Base-by-base conservation (phyloP, 305 asterid species). In the Stenogyne calaminthoides region DNA sequence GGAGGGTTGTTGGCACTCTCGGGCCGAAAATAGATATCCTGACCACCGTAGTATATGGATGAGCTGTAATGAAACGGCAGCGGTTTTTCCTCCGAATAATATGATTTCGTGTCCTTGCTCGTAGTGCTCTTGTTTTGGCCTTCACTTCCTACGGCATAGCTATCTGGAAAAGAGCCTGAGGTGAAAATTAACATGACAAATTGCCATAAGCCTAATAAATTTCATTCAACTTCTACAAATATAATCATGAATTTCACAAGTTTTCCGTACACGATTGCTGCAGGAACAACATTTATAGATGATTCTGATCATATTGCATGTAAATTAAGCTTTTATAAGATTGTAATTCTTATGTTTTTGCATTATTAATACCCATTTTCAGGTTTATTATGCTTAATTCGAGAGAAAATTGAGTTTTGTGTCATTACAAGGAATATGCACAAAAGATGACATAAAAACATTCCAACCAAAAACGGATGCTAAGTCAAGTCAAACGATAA, bases 1-100 rank as follows among this genome's bases (percentile, higher is more conserved):
- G 3, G 60, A 19, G 91, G 78, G 75, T 69, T 84, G 77, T 89
- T 86, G 29, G 84, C 69, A 64, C 62, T 77, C 80, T 88, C 83
- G 19, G 98, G 96, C 7, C 61, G 82, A 69, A 89, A 67, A 74
- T 91, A 91, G 52, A 88, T 76, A 63, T 91, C 98, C 77, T 87
- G 98, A 27, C 93, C 98, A 14, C 98, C 98, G 29, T 93, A 93
- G 87, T 89, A 91, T 61, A 93, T 87, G 0, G 98, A 93, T 16
- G 98, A 93, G 83, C 90, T 87, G 80, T 88, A 86, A 70, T 83
- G 88, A 69, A 82, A 91, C 0, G 97, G 97, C 72, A 80, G 88
- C 9, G 67, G 67, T 49, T 82, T 84, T 67, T 88, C 82, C 16
- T 87, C 93, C 62, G 78, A 82, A 78, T 80, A 83, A 80, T 79